These are phyloP conservation scores for Thalassiosira profunda DNA, from an alignment of 108 stramenopile species.

Conservation along the genomic window DNA sequence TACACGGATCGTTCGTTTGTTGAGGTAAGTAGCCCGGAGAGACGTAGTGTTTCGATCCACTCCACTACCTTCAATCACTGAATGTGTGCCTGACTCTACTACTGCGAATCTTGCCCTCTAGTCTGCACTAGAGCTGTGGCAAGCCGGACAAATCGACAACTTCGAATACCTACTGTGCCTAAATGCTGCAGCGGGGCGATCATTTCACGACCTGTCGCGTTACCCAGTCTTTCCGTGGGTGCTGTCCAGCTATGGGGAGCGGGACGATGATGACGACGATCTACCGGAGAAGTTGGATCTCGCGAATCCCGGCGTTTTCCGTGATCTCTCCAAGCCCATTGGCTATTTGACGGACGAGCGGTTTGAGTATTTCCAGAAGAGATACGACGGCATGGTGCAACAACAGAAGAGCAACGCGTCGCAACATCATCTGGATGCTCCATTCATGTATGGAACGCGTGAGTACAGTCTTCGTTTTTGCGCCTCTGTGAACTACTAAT, in stretches of 20 bases:
- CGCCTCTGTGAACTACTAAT: no score
- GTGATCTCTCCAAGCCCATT: constrained; percentile 97
- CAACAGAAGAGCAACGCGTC: constrained; percentile 26
- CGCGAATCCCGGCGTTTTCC: constrained; percentile 52
- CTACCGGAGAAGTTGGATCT: constrained; percentile 56
- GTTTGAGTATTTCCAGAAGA: constrained; percentile 84
- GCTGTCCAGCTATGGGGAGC: constrained; percentile 79
- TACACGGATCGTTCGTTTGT: constrained; percentile 86
- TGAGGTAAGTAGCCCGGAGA: constrained; percentile 58
- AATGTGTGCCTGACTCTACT: no score
- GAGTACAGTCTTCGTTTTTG: no score
- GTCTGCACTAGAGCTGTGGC: constrained; percentile 71
- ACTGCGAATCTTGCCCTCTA: no score
- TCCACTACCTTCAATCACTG: constrained; percentile 36
- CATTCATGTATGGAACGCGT: constrained; percentile 97
- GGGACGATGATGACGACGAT: no score
- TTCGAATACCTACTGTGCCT: constrained; percentile 95
- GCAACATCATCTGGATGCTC: constrained; percentile 47
- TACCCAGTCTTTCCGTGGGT: constrained; percentile 99
- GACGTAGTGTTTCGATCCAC: constrained; percentile 64
- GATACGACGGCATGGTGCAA: constrained; percentile 79
- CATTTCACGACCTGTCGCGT: constrained; percentile 94
- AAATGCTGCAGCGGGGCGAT: constrained; percentile 95
- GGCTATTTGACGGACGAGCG: constrained; percentile 94
- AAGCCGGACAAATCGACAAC: constrained; percentile 75